Percentiles rank a stretch among this genome's conserved stretches.
These are phyloP conservation scores for Geotrichum bryndzae DNA, from an alignment of 1,139 yeast genomes.

Conservation along the genomic window DNA sequence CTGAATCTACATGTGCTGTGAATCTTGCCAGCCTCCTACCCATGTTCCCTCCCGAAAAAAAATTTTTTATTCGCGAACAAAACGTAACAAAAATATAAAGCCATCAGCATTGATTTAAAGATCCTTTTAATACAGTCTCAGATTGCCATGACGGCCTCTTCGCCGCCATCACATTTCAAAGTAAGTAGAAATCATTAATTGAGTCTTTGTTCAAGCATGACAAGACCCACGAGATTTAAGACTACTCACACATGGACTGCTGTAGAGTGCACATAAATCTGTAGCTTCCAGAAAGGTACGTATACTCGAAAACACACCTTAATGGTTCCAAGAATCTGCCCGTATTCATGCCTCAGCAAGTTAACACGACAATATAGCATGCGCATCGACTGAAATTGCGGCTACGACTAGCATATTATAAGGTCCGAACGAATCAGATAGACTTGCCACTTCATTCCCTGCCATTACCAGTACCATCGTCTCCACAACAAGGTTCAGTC, in stretches of 20 bases:
- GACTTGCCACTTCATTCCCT: slow-evolving; percentile 34
- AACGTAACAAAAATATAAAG: neutral
- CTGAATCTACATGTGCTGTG: neutral
- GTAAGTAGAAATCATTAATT: neutral
- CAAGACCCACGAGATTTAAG: neutral
- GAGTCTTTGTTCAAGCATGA: neutral
- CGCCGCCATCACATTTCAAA: neutral
- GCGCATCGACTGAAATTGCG: slow-evolving; percentile 66
- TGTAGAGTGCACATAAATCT: neutral
- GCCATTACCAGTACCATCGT: slow-evolving; percentile 20
- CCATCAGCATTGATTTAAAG: neutral
- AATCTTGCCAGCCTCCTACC: neutral
- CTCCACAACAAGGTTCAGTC: slow-evolving; percentile 14
- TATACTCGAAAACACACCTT: neutral
- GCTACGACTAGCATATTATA: slow-evolving; percentile 72
- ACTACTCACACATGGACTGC: neutral
- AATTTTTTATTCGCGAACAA: neutral
- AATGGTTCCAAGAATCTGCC: neutral
- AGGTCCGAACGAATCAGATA: slow-evolving; percentile 55
- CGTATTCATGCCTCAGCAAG: neutral
- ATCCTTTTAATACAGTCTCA: neutral
- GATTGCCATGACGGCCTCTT: neutral
- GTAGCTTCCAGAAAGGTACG: neutral
- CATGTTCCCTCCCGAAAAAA: neutral
- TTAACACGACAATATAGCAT: slow-evolving; percentile 26